Base-by-base conservation (phyloP, 345 rosid genomes). In the Camelina hispida region DNA sequence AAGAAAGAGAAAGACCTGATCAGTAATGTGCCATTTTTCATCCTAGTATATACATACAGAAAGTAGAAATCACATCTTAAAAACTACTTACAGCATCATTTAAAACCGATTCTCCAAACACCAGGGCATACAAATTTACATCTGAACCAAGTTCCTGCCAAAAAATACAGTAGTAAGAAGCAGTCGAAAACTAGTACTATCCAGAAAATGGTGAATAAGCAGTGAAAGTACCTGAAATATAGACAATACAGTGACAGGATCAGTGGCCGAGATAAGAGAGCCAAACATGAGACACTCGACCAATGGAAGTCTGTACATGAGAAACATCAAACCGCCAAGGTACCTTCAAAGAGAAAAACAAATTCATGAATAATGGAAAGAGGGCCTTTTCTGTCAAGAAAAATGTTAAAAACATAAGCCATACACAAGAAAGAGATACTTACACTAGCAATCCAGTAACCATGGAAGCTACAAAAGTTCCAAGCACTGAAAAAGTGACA, bases 251-350 rank as follows among this genome's bases (percentile, higher is more conserved):
- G 99, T 95, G 72, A 95, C 99, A 79, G 99, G 99, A 82, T 95
- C 99, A 0, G 99, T 95, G 64, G 99, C 99, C 11, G 99, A 95
- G 83, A 95, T 95, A 57, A 95, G 94, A 69, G 99, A 92, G 69
- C 99, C 99, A 80, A 95, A 95, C 98, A 92, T 95, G 61, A 95
- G 85, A 71, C 99, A 95, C 81, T 95, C 99, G 66, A 90, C 88
- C 44, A 92, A 86, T 13, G 99, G 99, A 72, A 95, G 96, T 69
- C 62, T 82, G 81, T 89, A 95, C 94, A 92, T 95, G 78, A 92
- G 94, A 81, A 38, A 89, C 80, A 83, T 67, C 66, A 88, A 70
- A 53, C 99, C 99, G 9, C 99, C 99, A 57, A 92, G 90, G 76
- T 95, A 95, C 80, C 98, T 95, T 82, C 65, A 79, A 73, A 56